Evolutionary conservation across 2,329 filamentous ascomycete genomes (phyloP).

Genomic region (Scleromitrula shiraiana): DNA sequence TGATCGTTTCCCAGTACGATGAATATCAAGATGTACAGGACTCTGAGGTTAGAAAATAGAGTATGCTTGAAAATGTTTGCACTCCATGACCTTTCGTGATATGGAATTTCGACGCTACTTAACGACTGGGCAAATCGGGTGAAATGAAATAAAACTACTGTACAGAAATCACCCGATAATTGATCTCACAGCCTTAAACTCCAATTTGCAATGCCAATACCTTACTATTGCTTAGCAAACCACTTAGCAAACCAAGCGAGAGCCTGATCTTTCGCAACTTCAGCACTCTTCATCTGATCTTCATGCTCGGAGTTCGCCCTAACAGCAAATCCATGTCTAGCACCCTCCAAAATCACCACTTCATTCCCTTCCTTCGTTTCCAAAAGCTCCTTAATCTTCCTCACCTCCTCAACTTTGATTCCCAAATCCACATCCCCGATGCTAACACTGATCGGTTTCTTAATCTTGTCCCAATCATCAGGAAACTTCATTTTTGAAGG

Average conservation of each 20-base stretch:
- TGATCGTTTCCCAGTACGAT: no score
- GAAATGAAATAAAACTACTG: no score
- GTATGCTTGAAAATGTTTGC: no score
- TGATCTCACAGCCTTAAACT: no score
- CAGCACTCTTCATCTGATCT: slow-evolving; percentile 26
- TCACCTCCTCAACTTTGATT: slow-evolving; percentile 27
- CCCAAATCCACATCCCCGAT: slow-evolving; percentile 38
- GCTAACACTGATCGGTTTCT: slow-evolving; percentile 39
- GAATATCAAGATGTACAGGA: no score
- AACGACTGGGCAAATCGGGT: no score
- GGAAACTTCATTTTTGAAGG: slow-evolving; percentile 42
- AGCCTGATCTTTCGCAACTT: slow-evolving; percentile 33
- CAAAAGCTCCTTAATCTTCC: slow-evolving; percentile 24
- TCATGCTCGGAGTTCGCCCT: slow-evolving; percentile 30
- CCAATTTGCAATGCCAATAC: no score
- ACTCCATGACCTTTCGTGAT: no score
- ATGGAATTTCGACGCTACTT: no score
- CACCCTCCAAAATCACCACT: slow-evolving; percentile 30
- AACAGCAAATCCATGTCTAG: slow-evolving; percentile 36
- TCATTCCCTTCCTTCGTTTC: slow-evolving; percentile 26
- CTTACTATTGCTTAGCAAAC: slow-evolving; percentile 5
- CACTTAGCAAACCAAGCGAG: slow-evolving; percentile 30
- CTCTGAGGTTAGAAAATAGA: no score
- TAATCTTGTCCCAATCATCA: slow-evolving; percentile 36
- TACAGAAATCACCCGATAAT: no score